Evolutionary conservation across 2,329 filamentous ascomycete species (phyloP).

Genomic region (Calonectria leucothoes): DNA sequence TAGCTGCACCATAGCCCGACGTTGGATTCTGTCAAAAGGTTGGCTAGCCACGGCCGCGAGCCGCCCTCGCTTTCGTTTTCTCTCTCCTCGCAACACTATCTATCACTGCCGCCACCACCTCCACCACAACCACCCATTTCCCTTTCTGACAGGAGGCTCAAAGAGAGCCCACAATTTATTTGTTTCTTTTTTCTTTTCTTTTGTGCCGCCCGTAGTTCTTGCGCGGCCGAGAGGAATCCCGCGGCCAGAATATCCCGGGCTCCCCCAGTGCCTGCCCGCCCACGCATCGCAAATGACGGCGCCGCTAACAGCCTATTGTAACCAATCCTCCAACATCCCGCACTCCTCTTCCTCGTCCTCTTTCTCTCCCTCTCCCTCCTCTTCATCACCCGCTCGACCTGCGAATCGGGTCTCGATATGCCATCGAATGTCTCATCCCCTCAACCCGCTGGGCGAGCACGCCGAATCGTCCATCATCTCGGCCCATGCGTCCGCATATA

Average conservation of each 20-base stretch:
- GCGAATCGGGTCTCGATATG: background rate
- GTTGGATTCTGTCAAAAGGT: background rate
- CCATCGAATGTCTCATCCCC: background rate
- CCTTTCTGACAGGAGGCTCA: background rate
- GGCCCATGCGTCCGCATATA: background rate
- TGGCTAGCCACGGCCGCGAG: background rate
- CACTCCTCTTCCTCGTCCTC: background rate
- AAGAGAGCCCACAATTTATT: background rate
- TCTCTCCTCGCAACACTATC: background rate
- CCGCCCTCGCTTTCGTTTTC: constrained; percentile 2
- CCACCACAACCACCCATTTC: background rate
- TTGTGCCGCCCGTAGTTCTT: constrained; percentile 1
- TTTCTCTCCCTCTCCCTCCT: background rate
- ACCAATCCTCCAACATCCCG: background rate
- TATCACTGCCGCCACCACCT: background rate
- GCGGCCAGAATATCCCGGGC: background rate
- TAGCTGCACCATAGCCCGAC: background rate
- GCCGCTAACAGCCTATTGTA: background rate
- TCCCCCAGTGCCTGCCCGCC: background rate
- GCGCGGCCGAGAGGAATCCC: background rate
- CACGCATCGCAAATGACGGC: background rate
- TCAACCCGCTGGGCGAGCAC: background rate
- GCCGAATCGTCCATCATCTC: background rate
- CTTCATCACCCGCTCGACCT: background rate
- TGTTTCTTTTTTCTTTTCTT: background rate